Conservation (phyloP, 306 rosid species). For the Glycine latifolia region DNA sequence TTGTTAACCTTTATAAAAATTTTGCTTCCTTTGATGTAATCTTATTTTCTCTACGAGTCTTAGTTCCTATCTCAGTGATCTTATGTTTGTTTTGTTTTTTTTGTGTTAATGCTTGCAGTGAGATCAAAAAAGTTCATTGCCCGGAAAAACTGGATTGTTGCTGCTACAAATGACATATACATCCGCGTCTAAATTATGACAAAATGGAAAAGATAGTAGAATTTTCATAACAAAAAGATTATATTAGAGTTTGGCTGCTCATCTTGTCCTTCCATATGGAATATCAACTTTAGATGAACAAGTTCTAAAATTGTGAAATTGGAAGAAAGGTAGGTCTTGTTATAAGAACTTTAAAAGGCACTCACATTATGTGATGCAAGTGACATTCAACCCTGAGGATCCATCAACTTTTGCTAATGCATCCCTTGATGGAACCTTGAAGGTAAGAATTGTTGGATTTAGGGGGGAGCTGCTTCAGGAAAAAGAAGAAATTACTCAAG, state of each 20-base stretch:
- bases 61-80: no score
- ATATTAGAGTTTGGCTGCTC: constrained; percentile 66
- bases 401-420: constrained; percentile 55
- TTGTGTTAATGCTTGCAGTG: constrained; percentile 52
- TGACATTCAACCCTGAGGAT: constrained; percentile 56
- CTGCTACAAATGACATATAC: constrained; percentile 60
- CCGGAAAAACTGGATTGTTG: constrained; percentile 62
- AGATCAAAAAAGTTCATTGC: constrained; percentile 75
- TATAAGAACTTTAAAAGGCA: constrained; percentile 59
- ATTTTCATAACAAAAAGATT: constrained; percentile 67
- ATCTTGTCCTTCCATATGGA: constrained; percentile 64
- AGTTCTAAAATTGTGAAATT: constrained; percentile 67
- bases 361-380: constrained; percentile 79
- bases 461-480: no score
- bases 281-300: constrained; percentile 69
- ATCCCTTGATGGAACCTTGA: constrained; percentile 71
- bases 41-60: no score
- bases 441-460: no score
- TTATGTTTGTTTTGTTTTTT: not conserved
- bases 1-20: constrained; percentile 38
- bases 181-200: constrained; percentile 57
- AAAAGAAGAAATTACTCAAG: no score
- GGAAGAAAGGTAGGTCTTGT: constrained; percentile 66
- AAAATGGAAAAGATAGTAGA: constrained; percentile 56
- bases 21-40: no score